Evolutionary conservation across 2,329 filamentous ascomycete genomes (phyloP).

Genomic region (Colletotrichum sp.): DNA sequence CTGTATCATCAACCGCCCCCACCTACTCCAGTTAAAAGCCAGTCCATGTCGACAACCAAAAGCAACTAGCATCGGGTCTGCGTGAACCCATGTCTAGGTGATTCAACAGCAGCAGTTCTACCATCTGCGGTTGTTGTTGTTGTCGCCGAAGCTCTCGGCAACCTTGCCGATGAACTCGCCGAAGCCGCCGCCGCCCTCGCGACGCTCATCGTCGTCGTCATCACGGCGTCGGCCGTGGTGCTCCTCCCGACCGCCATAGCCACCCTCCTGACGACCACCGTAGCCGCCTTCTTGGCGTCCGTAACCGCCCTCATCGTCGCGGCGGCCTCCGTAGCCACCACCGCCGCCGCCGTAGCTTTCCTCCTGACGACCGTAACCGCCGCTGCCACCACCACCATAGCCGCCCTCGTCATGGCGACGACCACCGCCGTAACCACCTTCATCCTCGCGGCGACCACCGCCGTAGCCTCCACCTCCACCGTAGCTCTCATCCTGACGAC

Average conservation of each 20-base stretch:
- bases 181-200: conserved; percentile 22
- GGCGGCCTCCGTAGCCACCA: neutral
- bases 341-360: conserved; percentile 26
- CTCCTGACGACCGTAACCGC: conserved; percentile 23
- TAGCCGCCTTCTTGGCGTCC: conserved; percentile 23
- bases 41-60: neutral
- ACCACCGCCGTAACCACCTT: conserved; percentile 28
- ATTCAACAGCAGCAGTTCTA: neutral
- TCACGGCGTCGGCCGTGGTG: conserved; percentile 20
- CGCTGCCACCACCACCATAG: neutral
- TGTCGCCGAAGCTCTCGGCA: conserved; percentile 18
- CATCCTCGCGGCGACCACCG: conserved; percentile 19
- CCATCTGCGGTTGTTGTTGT: conserved; percentile 21
- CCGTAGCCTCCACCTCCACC: conserved; percentile 28
- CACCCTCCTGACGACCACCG: conserved; percentile 23
- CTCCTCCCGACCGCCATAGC: conserved; percentile 19
- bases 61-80: neutral
- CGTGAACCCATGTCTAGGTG: neutral
- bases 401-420: conserved; percentile 23
- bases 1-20: neutral
- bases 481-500: conserved; percentile 13
- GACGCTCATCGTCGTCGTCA: neutral
- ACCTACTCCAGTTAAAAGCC: neutral
- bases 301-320: neutral
- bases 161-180: conserved; percentile 26